phyloP scores from a whole-genome alignment of 108 stramenopile species.

The Craspedostauros australis region DNA sequence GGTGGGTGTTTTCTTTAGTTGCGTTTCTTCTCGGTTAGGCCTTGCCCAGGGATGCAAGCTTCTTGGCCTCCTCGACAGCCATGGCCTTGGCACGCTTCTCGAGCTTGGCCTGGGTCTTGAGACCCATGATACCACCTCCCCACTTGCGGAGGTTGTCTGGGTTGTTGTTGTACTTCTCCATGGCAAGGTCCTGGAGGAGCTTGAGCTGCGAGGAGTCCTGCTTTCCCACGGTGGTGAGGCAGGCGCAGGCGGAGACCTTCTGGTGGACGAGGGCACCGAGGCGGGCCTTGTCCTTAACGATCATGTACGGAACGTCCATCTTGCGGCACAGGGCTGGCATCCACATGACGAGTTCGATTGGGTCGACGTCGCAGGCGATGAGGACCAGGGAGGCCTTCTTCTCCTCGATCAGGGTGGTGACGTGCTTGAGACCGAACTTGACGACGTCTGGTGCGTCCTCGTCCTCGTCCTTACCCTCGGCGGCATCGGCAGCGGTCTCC shows the following conservation, averaged over 20 bases:
- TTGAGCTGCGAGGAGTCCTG: slow-evolving; percentile 85
- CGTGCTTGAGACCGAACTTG: slow-evolving; percentile 99
- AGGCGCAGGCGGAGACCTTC: slow-evolving; percentile 88
- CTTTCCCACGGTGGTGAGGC: slow-evolving; percentile 88
- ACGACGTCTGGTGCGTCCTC: slow-evolving; percentile 70
- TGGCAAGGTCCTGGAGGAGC: slow-evolving; percentile 72
- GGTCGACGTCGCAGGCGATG: slow-evolving; percentile 98
- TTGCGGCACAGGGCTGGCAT: slow-evolving; percentile 98
- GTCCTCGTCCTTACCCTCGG: slow-evolving; percentile 61
- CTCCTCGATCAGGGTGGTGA: slow-evolving; percentile 97
- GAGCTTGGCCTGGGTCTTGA: slow-evolving; percentile 98
- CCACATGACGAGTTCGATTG: slow-evolving; percentile 99
- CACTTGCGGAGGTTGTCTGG: slow-evolving; percentile 85
- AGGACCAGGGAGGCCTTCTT: slow-evolving; percentile 98
- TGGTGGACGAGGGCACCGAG: slow-evolving; percentile 96
- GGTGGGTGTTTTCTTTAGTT: not conserved
- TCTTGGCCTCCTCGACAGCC: slow-evolving; percentile 96
- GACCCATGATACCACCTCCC: slow-evolving; percentile 99
- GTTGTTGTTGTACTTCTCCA: slow-evolving; percentile 97
- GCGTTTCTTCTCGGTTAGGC: slow-evolving; percentile 25
- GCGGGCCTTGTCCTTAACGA: slow-evolving; percentile 99
- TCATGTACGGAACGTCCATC: slow-evolving; percentile 98
- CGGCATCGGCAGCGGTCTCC: slow-evolving; percentile 91
- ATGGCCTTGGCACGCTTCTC: slow-evolving; percentile 96
- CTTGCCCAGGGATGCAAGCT: slow-evolving; percentile 77